Conservation (phyloP, 148 eudicot species). For the Heliosperma pusillum region DNA sequence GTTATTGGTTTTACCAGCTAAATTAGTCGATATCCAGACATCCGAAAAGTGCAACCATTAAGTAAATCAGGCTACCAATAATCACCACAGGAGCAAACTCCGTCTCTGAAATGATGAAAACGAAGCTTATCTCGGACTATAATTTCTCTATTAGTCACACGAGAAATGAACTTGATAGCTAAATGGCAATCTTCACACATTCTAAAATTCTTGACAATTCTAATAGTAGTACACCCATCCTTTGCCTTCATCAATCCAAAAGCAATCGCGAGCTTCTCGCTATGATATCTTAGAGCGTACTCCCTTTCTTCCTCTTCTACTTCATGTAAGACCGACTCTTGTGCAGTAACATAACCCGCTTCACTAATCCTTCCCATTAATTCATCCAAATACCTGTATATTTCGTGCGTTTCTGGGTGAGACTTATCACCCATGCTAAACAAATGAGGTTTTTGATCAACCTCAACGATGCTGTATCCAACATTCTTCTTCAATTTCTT, state of each 20-base stretch:
- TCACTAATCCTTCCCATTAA: constrained; percentile 44
- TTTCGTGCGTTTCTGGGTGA: constrained; percentile 38
- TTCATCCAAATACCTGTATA: constrained; percentile 52
- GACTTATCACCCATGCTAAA: constrained; percentile 62
- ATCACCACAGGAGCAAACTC: constrained; percentile 60
- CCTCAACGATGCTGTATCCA: constrained; percentile 53
- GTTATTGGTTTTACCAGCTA: not conserved
- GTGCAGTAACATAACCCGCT: constrained; percentile 47
- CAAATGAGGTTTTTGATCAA: constrained; percentile 42
- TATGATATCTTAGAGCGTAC: constrained; percentile 51
- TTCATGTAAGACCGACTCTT: constrained; percentile 51
- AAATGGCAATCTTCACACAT: constrained; percentile 72
- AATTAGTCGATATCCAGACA: not conserved
- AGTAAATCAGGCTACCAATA: constrained; percentile 38
- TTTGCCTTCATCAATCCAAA: constrained; percentile 49
- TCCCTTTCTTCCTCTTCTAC: constrained; percentile 64
- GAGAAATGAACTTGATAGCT: constrained; percentile 58
- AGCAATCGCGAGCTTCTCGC: constrained; percentile 69
- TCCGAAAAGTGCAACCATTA: not conserved
- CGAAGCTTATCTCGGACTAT: constrained; percentile 64
- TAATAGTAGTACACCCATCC: constrained; percentile 22
- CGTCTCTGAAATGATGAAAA: constrained; percentile 64
- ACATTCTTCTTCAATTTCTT: constrained; percentile 49
- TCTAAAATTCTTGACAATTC: constrained; percentile 59
- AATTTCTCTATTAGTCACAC: constrained; percentile 39